Base-by-base conservation (phyloP, 495 filamentous ascomycete genomes). In the Talaromyces trachyspermus region DNA sequence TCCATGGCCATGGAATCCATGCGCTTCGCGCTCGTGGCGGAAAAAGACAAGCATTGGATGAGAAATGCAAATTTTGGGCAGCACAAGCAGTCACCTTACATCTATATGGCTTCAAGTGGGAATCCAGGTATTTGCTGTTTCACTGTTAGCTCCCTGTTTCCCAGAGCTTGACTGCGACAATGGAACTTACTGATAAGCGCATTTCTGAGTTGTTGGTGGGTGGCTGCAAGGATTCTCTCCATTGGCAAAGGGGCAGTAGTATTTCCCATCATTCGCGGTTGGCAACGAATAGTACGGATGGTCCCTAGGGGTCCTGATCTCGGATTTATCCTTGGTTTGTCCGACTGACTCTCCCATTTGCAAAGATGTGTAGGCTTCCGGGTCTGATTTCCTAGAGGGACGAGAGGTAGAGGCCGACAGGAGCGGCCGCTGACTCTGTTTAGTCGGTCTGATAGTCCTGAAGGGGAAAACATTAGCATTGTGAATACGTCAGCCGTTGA, bases 21-120 rank as follows among this genome's bases (percentile, higher is more conserved):
- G 89, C 49, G 88, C 88, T 69, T 96, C 89, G 55, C 89, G 81
- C 71, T 95, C 89, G 57, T 96, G 89, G 32, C 89, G 88, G 53
- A 95, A 83, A n/a, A n/a, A 94, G 78, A 64, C 89, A 95, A 29
- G 89, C 89, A 54, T 89, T 96, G 22, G 89, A 95, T 27, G 89
- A 95, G 56, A 96, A 96, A 24, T 70, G 70, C 39, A 76, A 54
- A 29, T 81, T 78, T 48, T 80, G 76, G 61, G 86, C 83, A 62
- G 83, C 76, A 65, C 89, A 96, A 29, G 74, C 73, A 41, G 80
- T 72, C 45, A 80, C 74, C 77, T 88, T 90, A 81, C 89, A 96
- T 30, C 86, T 81, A 70, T 95, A 95, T 15, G 89, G 89, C 75
- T 90, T 92, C 61, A 95, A 62, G 65, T 96, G 89, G 15, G 89